These are phyloP conservation scores for Ganoderma sinense DNA, from an alignment of 1,284 basidiomycete species.

Conservation along the genomic window DNA sequence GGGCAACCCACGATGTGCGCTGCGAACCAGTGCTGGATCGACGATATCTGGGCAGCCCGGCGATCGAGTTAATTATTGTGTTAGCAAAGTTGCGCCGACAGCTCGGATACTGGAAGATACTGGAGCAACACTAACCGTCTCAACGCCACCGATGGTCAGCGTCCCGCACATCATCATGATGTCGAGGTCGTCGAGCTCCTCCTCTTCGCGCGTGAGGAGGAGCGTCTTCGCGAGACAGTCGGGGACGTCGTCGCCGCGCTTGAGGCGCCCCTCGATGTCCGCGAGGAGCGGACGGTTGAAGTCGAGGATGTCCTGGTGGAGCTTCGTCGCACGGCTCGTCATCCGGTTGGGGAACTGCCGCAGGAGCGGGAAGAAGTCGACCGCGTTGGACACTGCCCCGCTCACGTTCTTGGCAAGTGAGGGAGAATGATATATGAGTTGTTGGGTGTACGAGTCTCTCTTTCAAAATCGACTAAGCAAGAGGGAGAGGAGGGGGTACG, in stretches of 20 bases:
- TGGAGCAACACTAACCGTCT: conserved; percentile 42
- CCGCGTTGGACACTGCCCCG: neutral
- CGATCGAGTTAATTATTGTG: neutral
- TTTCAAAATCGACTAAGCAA: neutral
- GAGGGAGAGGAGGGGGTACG: neutral
- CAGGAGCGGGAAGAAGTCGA: neutral
- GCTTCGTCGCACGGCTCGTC: conserved; percentile 12
- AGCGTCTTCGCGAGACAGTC: conserved; percentile 47
- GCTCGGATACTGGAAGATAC: neutral
- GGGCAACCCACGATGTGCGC: conserved; percentile 29
- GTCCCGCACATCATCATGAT: conserved; percentile 47
- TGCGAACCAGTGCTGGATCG: conserved; percentile 32
- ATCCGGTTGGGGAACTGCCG: neutral
- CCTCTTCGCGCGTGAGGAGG: conserved; percentile 42
- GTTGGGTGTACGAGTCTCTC: neutral
- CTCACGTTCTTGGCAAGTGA: neutral
- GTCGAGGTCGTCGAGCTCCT: conserved; percentile 47
- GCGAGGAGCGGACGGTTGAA: conserved; percentile 36
- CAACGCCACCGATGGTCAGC: conserved; percentile 50
- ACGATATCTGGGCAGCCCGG: conserved; percentile 31
- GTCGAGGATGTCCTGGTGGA: conserved; percentile 44
- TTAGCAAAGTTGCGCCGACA: conserved; percentile 1
- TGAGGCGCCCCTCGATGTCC: conserved; percentile 31
- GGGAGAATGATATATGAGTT: neutral
- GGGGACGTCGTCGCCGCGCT: conserved; percentile 35